Conservation (phyloP, 306 rosid genomes). For the Trifolium fragiferum region DNA sequence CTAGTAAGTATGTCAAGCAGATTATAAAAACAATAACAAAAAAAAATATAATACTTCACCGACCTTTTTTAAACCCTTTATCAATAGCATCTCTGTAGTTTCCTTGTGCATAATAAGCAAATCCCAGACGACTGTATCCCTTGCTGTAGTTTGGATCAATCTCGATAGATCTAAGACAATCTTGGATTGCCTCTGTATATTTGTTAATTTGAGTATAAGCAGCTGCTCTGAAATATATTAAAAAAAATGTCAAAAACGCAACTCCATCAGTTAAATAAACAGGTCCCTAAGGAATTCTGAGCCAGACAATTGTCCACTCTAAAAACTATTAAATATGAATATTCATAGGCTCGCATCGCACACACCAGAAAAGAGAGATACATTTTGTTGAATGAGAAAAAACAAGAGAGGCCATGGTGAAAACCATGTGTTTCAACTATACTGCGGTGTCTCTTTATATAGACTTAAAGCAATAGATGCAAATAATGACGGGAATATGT, state of each 20-base stretch:
- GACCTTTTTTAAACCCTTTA: slow-evolving; percentile 80
- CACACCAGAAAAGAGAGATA: slow-evolving; percentile 1
- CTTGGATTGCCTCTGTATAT: slow-evolving; percentile 80
- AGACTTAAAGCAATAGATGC: neutral
- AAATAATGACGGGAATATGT: neutral
- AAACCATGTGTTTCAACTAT: neutral
- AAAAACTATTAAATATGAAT: neutral
- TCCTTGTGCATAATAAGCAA: slow-evolving; percentile 85
- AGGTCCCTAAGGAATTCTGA: slow-evolving; percentile 26
- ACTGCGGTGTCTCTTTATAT: neutral
- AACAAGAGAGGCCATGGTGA: neutral
- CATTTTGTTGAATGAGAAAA: neutral
- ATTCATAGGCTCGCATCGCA: neutral
- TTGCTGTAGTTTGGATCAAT: slow-evolving; percentile 89
- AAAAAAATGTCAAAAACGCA: slow-evolving; percentile 22
- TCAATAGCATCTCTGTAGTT: slow-evolving; percentile 78
- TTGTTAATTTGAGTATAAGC: slow-evolving; percentile 81
- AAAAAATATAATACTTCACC: slow-evolving; percentile 31
- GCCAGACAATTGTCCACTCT: slow-evolving; percentile 15
- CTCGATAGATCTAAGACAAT: slow-evolving; percentile 76
- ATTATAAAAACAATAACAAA: slow-evolving; percentile 4
- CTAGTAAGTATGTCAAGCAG: slow-evolving; percentile 6
- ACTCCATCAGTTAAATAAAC: slow-evolving; percentile 34
- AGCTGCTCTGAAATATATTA: slow-evolving; percentile 75
- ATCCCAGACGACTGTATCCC: slow-evolving; percentile 93